These are phyloP conservation scores for Lunularia cruciata DNA, from an alignment of 225 moss, liverwort and hornwort genomes.

Conservation along the genomic window DNA sequence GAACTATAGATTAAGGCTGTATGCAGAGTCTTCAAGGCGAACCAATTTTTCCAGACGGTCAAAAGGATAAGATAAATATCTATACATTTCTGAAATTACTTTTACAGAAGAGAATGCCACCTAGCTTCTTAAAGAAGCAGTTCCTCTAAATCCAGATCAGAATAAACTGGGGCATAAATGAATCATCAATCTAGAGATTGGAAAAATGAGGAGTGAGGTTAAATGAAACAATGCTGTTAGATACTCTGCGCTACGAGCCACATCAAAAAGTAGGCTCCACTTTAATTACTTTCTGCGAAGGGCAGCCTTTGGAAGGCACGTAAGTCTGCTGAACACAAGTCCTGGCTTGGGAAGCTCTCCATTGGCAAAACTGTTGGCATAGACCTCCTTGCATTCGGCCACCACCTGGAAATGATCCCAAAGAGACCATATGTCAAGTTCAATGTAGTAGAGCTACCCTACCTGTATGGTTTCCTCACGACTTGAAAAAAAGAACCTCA, in stretches of 20 bases:
- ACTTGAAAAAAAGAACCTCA: no score
- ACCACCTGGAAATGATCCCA: slow-evolving; percentile 65
- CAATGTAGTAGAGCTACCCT: no score
- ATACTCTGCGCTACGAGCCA: background rate
- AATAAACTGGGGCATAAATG: background rate
- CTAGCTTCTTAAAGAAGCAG: background rate
- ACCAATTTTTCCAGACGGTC: no score
- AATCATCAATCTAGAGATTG: background rate
- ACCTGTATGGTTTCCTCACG: no score
- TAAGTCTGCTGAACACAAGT: slow-evolving; percentile 91
- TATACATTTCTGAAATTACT: slow-evolving; percentile 1
- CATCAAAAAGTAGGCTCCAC: background rate
- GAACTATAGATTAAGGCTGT: no score
- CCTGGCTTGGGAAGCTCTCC: slow-evolving; percentile 93
- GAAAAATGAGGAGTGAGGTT: background rate
- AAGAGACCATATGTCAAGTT: background rate
- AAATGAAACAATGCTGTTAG: background rate
- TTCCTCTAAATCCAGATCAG: background rate
- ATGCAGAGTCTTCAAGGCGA: no score
- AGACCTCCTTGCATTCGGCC: slow-evolving; percentile 81
- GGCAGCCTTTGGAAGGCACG: slow-evolving; percentile 76
- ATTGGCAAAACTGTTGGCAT: slow-evolving; percentile 61
- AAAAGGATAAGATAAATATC: background rate
- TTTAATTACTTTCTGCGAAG: slow-evolving; percentile 44
- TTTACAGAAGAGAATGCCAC: background rate